Evolutionary conservation across 2,329 filamentous ascomycete species (phyloP), one percentile per base, ranked within the genome.

Genomic region (Ascochyta lentis): DNA sequence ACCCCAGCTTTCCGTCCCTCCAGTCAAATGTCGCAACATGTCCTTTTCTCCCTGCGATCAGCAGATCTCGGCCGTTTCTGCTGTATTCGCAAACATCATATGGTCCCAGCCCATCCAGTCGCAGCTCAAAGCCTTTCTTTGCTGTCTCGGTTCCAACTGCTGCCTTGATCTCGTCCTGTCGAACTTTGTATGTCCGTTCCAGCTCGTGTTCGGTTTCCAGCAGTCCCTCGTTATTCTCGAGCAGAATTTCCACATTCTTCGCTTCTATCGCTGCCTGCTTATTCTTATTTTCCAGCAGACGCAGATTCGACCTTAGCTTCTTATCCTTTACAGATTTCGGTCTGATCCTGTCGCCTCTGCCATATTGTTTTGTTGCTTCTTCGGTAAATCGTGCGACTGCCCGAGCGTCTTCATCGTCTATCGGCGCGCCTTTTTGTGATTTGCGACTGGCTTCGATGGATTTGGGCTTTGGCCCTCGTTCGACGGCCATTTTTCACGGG

Each of bases 1-100:
- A 97, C 6, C 91, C 91, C 56, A 97, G 80, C 76, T 93, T 96
- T 38, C 93, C 94, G 65, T 90, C 89, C 61, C 94, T 84, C 94
- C 95, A 99, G 77, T 99, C 93, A 86, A 98, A 96, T 0, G 91
- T 94, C 53, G 95, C 94, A 63, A 99, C 82, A 85, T 99, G 95
- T 13, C 95, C 95, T 77, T 96, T 97, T 57, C 92, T 84, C 26
- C 95, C 93, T 12, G 89, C 92, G 31, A 99, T 82, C 49, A 99
- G 79, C 60, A 99, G 78, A 67, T 96, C 88, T 63, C 90, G 86
- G 43, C 95, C 95, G 70, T 96, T 98, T 40, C 92, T 84, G 43
- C 91, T 92, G 77, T 96, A 99, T 64, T 97, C 92, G 72, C 88
- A 89, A 0, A 88, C 81, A 70, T 99, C 81, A 70, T 99, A 99